Base-by-base conservation (phyloP, 495 filamentous ascomycete species). In the Trichoderma asperelloides region DNA sequence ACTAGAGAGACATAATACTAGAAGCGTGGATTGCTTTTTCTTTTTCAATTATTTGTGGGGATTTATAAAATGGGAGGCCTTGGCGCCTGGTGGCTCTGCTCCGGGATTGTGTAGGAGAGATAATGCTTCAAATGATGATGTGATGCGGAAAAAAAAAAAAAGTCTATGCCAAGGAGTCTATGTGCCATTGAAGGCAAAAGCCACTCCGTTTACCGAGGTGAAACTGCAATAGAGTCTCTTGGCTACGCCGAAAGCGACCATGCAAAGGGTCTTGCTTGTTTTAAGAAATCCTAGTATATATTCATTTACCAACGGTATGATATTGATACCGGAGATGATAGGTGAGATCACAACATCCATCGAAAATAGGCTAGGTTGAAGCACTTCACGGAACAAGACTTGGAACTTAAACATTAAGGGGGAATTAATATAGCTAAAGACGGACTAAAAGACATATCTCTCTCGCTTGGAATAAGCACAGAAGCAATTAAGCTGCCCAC, bases 401-500 rank as follows among this genome's bases (percentile, higher is more conserved):
- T 37, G 33, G 33, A 37, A 3, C 6, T 37, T 7, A 37, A 37
- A 37, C 6, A 4, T 37, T 37, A 4, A 37, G 33, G 33, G 33
- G 6, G 9, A 2, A 37, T 7, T 37, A 37, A 37, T 37, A 37
- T 4, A 37, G 33, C 33, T 37, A 37, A 37, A 37, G 33, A 37
- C 33, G 9, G 33, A 8, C 33, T 37, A 37, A n/a, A n/a, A n/a
- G 33, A 7, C 9, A 3, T 7, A 37, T 3, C 9, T 37, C 5
- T 37, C 33, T 7, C 33, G 33, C 33, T 47, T 47, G 43, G n/a
- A 6, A n/a, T 1, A 47, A 47, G 16, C 12, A 45, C 11, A 28
- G 11, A 30, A 11, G 16, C 27, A 12, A 60, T 30, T 25, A 60
- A 9, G 1, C 30, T 25, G 55, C 68, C 70, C 68, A 70, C 55